Evolutionary conservation across 2,329 filamentous ascomycete genomes (phyloP).

Genomic region (Exophiala alcalophila): DNA sequence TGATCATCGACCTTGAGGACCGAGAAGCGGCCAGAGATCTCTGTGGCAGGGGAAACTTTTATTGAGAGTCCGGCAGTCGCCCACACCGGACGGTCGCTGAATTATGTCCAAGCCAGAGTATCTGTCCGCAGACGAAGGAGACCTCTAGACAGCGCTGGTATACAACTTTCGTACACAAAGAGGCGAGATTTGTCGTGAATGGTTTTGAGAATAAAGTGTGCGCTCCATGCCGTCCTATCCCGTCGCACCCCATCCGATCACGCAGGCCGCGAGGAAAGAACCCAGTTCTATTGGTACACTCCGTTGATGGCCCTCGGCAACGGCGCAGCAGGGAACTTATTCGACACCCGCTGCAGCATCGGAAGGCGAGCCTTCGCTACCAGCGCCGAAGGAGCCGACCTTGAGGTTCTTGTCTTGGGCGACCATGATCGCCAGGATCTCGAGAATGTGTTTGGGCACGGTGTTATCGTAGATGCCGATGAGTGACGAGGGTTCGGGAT

Average conservation of each 20-base stretch:
- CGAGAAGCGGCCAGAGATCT: too few relatives aligned
- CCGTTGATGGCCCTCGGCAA: constrained; percentile 3
- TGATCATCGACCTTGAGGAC: too few relatives aligned
- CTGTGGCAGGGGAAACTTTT: too few relatives aligned
- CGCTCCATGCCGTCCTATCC: too few relatives aligned
- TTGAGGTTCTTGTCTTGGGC: constrained; percentile 77
- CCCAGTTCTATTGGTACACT: constrained; percentile 20
- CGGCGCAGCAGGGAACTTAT: constrained; percentile 11
- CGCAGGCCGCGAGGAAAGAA: constrained; percentile 3
- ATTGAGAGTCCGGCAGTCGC: constrained; percentile 9
- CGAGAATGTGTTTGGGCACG: constrained; percentile 92
- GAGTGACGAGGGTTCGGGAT: constrained; percentile 86
- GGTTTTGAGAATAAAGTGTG: neutral
- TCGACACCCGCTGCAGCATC: constrained; percentile 30
- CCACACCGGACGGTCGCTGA: constrained; percentile 11
- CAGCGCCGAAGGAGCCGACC: constrained; percentile 45
- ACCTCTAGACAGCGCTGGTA: constrained; percentile 20
- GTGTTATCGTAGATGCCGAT: constrained; percentile 99
- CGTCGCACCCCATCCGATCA: constrained; percentile 3
- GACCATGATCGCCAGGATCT: constrained; percentile 97
- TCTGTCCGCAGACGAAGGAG: constrained; percentile 11
- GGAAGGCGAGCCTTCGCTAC: constrained; percentile 25
- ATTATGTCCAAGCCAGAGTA: constrained; percentile 21
- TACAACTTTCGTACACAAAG: constrained; percentile 29
- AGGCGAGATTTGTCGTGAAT: constrained; percentile 23